Evolutionary conservation across 495 filamentous ascomycete species (phyloP), one percentile per base, ranked within the genome.

Genomic region (Clavariopsis aquatica): DNA sequence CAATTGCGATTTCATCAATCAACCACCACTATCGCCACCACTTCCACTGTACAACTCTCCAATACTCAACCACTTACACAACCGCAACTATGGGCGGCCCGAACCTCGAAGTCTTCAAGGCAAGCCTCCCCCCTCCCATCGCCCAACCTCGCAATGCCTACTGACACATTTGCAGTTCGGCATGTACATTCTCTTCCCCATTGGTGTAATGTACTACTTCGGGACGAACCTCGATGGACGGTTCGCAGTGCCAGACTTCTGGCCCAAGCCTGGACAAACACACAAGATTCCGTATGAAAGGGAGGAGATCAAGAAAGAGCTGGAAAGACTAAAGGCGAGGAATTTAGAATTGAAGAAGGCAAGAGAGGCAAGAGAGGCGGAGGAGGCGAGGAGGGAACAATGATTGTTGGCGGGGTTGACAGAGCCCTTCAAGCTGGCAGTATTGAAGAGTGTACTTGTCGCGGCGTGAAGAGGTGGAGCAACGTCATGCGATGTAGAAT

Each of bases 201-300:
- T 98, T 70, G 92, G 89, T 65, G 90, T 94, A 80, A 98, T 98
- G 94, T 98, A 96, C 82, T 98, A 98, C 79, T 98, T 97, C 81
- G 94, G 94, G 74, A 96, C 92, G 46, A 99, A 99, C 76, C 90
- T 99, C 65, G 94, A 99, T 77, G 83, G 86, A 57, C 88, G 89
- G 62, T 99, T 99, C 80, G 72, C 81, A 47, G 90, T 96, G 1
- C 86, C 88, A 13, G 89, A 89, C 62, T 99, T 99, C 83, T 99
- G 94, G 94, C 94, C 94, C 23, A 89, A 87, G 68, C 80, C 85
- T 31, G 88, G 89, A 64, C 84, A 93, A 74, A 91, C 90, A 43
- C 89, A 99, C 76, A 90, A 83, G 72, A 91, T 99, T 52, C 94
- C 94, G 0, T 83, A 88, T 45, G 92, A 98, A 65, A 85, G 81